Percentiles rank a stretch among this genome's conserved stretches.
These are phyloP conservation scores for Pseudonitzschia pungens DNA, from an alignment of 108 stramenopile species.

Conservation along the genomic window DNA sequence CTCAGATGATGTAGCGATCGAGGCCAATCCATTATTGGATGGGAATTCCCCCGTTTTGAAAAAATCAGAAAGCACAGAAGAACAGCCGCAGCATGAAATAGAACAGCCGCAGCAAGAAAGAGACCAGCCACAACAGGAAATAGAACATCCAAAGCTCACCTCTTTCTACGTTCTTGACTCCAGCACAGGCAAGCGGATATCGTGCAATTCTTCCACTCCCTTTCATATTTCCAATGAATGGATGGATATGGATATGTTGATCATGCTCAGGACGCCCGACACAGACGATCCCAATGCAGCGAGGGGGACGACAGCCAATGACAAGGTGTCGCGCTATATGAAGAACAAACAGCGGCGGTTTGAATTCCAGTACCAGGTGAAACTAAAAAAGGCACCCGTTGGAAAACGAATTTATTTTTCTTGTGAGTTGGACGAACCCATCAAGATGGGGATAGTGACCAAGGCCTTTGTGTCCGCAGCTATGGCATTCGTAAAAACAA, in stretches of 20 bases:
- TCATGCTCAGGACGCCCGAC: conserved; percentile 86
- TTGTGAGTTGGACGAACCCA: conserved; percentile 76
- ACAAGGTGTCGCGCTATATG: conserved; percentile 53
- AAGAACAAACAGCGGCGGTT: conserved; percentile 81
- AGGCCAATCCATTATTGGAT: not conserved
- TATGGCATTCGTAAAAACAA: conserved; percentile 83
- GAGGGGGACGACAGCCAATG: conserved; percentile 35
- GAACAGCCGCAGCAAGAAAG: conserved; percentile 28
- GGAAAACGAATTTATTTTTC: conserved; percentile 79
- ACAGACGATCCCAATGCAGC: conserved; percentile 50
- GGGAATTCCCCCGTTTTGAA: not conserved
- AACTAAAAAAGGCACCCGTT: conserved; percentile 73
- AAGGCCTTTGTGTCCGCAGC: conserved; percentile 83
- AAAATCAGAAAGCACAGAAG: not conserved
- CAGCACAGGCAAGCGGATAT: conserved; percentile 41
- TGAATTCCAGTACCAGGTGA: conserved; percentile 91
- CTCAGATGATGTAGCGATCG: not conserved
- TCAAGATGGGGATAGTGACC: conserved; percentile 86
- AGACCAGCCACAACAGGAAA: not conserved
- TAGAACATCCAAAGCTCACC: conserved; percentile 29
- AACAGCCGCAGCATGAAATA: not conserved
- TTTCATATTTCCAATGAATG: conserved; percentile 60
- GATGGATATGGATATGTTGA: conserved; percentile 76
- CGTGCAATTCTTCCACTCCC: conserved; percentile 39
- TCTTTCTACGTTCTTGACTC: conserved; percentile 47